Evolutionary conservation across 805 yeast species (phyloP).

Genomic region (Candida chilensis): DNA sequence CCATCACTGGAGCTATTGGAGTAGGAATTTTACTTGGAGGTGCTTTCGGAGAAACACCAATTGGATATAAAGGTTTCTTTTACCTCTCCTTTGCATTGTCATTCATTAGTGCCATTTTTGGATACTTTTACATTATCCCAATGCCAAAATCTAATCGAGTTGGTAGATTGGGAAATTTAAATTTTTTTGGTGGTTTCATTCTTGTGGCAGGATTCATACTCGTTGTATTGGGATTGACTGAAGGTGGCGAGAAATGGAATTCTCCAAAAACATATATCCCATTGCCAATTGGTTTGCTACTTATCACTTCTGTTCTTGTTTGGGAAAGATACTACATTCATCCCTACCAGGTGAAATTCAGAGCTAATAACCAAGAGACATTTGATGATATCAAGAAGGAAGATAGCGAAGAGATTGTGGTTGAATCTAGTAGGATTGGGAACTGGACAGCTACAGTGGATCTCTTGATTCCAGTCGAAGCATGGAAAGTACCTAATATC

Average conservation of each 20-base stretch:
- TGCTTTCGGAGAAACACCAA: slow-evolving; percentile 22
- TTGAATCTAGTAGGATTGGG: slow-evolving; percentile 2
- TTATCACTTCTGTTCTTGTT: slow-evolving; percentile 12
- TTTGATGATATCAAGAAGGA: not conserved
- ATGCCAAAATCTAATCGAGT: slow-evolving; percentile 10
- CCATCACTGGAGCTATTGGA: slow-evolving; percentile 19
- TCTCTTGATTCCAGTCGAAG: slow-evolving; percentile 15
- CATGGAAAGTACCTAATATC: slow-evolving; percentile 14
- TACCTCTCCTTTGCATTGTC: slow-evolving; percentile 24
- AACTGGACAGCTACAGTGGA: slow-evolving; percentile 8
- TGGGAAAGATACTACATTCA: slow-evolving; percentile 17
- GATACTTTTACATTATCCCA: slow-evolving; percentile 17
- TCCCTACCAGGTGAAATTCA: slow-evolving; percentile 5
- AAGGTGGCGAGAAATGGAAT: slow-evolving; percentile 34
- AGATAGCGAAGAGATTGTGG: too few relatives aligned
- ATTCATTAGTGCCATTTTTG: slow-evolving; percentile 7
- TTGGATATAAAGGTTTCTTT: slow-evolving; percentile 29
- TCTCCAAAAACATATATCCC: slow-evolving; percentile 30
- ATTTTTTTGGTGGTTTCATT: slow-evolving; percentile 21
- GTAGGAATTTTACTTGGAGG: slow-evolving; percentile 34
- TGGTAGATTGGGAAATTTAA: slow-evolving; percentile 14
- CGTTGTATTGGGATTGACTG: slow-evolving; percentile 32
- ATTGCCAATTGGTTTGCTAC: slow-evolving; percentile 22
- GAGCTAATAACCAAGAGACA: slow-evolving; percentile 2
- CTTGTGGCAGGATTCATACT: slow-evolving; percentile 23